These are phyloP conservation scores for Phyllosticta citrichinensis DNA, from an alignment of 2,329 filamentous ascomycete genomes.

Conservation along the genomic window DNA sequence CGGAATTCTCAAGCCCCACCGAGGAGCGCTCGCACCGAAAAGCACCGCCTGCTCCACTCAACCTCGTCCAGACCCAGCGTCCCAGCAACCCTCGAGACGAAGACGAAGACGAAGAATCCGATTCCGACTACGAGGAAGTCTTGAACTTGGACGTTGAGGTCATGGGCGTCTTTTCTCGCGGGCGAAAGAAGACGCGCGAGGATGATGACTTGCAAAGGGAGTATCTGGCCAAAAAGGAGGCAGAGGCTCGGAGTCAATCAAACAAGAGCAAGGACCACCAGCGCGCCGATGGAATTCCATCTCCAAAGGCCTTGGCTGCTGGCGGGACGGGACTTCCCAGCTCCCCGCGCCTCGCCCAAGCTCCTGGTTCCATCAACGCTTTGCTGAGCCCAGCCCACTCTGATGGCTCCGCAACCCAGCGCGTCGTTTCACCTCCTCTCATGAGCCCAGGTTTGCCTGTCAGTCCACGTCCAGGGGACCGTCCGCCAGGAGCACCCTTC, in stretches of 20 bases:
- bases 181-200: conserved; percentile 73
- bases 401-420: conserved; percentile 30
- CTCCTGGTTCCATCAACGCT: conserved; percentile 27
- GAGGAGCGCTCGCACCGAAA: conserved; percentile 52
- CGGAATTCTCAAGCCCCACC: conserved; percentile 25
- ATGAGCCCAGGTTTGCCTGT: conserved; percentile 55
- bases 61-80: conserved; percentile 46
- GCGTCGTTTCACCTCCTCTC: conserved; percentile 35
- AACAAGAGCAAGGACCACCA: conserved; percentile 46
- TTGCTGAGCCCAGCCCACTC: conserved; percentile 42
- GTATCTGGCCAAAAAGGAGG: conserved; percentile 53
- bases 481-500: conserved; percentile 49
- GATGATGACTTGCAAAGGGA: conserved; percentile 78
- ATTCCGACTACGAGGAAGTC: conserved; percentile 76
- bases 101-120: conserved; percentile 50
- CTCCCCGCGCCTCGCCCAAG: conserved; percentile 27
- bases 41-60: conserved; percentile 73
- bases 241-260: conserved; percentile 60
- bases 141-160: conserved; percentile 54
- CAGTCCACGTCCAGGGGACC: conserved; percentile 51
- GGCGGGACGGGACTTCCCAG: conserved; percentile 19
- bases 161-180: conserved; percentile 50
- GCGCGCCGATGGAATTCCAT: conserved; percentile 16
- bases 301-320: conserved; percentile 8
- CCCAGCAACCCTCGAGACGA: conserved; percentile 33